These are phyloP conservation scores for Claviceps digitariae DNA, from an alignment of 2,329 filamentous ascomycete genomes.

Conservation along the genomic window DNA sequence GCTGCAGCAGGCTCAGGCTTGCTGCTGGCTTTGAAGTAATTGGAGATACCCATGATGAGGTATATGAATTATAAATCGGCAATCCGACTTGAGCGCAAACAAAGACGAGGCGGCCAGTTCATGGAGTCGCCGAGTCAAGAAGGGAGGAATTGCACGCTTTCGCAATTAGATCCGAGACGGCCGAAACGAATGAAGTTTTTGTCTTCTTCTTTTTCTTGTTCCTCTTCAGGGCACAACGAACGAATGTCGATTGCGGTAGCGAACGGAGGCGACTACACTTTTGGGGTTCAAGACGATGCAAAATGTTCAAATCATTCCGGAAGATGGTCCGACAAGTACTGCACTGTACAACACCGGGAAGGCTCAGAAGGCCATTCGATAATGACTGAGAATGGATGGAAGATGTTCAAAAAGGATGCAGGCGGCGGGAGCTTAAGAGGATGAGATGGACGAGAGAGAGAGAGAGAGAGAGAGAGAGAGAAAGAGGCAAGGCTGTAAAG, in stretches of 20 bases:
- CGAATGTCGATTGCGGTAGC: neutral
- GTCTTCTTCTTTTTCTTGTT: neutral
- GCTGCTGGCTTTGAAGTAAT: constrained; percentile 43
- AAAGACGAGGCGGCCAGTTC: neutral
- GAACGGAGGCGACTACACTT: neutral
- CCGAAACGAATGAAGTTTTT: neutral
- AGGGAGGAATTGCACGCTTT: neutral
- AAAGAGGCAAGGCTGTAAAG: neutral
- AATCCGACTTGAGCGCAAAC: neutral
- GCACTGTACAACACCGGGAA: neutral
- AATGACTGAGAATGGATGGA: neutral
- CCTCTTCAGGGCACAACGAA: neutral
- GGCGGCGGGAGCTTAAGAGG: neutral
- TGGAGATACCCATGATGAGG: constrained; percentile 44
- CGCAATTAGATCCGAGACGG: no score
- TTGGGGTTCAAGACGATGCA: neutral
- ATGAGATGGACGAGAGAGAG: neutral
- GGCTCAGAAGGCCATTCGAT: neutral
- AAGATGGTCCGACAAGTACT: neutral
- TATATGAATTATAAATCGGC: no score
- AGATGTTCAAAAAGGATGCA: neutral
- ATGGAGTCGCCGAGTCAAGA: neutral
- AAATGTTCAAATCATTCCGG: neutral
- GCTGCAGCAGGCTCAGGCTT: constrained; percentile 6
- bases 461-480: no score